Conservation (phyloP, 371 early-diverging fungal species). For the Zancudomyces culisetae region DNA sequence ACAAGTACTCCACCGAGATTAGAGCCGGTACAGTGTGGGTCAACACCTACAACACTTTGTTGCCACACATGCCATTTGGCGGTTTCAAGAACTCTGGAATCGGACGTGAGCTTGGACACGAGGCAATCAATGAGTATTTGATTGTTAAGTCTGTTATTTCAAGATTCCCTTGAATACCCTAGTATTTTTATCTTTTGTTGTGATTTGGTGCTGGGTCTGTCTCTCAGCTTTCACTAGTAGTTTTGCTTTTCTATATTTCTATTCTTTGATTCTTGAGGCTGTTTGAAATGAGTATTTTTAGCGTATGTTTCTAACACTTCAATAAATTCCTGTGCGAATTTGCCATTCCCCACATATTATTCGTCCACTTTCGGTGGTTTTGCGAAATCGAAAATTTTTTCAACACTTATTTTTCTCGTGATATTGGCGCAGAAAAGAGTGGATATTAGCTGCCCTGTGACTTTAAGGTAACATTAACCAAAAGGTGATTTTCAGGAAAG, state of each 20-base stretch:
- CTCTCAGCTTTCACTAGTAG: not conserved
- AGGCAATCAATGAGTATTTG: constrained; percentile 47
- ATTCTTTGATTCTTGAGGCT: not conserved
- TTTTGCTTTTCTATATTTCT: not conserved
- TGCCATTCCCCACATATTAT: no score
- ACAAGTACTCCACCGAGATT: constrained; percentile 34
- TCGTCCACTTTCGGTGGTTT: no score
- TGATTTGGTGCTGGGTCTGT: not conserved
- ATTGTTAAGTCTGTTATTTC: constrained; percentile 39
- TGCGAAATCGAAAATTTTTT: no score
- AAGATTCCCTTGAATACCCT: not conserved
- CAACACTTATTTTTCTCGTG: no score
- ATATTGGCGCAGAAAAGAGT: no score
- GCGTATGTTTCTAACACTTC: no score
- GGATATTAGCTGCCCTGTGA: no score
- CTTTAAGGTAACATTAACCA: no score
- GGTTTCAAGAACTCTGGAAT: constrained; percentile 75
- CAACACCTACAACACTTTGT: constrained; percentile 32
- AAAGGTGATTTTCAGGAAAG: no score
- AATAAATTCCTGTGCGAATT: no score
- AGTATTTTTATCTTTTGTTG: not conserved
- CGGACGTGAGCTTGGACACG: constrained; percentile 57
- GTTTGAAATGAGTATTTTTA: no score
- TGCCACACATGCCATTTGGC: constrained; percentile 59
- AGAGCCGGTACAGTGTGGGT: constrained; percentile 73